These are phyloP conservation scores for Rehmannia glutinosa DNA, from an alignment of 257 asterid species.

Conservation along the genomic window DNA sequence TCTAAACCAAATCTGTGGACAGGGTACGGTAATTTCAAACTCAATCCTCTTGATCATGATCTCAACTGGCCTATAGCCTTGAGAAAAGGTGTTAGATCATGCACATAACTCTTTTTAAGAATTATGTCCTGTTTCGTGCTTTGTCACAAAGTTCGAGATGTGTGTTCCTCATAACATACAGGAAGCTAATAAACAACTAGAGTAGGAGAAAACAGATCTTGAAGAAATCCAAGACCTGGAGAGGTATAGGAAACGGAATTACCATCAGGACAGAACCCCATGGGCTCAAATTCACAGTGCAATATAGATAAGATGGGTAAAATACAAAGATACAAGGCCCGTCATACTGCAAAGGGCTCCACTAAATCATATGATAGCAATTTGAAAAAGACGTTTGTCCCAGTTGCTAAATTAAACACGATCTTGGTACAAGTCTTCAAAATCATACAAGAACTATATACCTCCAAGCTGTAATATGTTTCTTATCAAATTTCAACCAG, in stretches of 20 bases:
- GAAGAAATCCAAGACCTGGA: neutral
- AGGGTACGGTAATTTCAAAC: neutral
- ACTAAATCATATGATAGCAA: neutral
- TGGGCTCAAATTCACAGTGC: neutral
- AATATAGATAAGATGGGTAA: neutral
- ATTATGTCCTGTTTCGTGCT: neutral
- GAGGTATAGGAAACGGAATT: neutral
- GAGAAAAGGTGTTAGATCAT: neutral
- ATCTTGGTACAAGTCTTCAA: neutral
- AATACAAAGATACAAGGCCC: neutral
- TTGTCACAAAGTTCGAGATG: neutral
- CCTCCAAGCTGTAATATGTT: no score
- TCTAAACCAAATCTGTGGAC: neutral
- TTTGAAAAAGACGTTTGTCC: no score
- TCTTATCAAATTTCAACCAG: no score
- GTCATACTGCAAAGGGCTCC: neutral
- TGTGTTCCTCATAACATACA: neutral
- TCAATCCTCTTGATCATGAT: neutral
- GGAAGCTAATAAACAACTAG: neutral
- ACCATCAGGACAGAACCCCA: neutral
- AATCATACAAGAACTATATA: no score
- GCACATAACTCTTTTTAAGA: neutral
- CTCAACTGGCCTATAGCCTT: neutral
- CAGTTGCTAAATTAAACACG: neutral
- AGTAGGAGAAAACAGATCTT: no score